Evolutionary conservation across 2,329 filamentous ascomycete species (phyloP), one percentile per base, ranked within the genome.

Genomic region (Ceratocystis cubensis): DNA sequence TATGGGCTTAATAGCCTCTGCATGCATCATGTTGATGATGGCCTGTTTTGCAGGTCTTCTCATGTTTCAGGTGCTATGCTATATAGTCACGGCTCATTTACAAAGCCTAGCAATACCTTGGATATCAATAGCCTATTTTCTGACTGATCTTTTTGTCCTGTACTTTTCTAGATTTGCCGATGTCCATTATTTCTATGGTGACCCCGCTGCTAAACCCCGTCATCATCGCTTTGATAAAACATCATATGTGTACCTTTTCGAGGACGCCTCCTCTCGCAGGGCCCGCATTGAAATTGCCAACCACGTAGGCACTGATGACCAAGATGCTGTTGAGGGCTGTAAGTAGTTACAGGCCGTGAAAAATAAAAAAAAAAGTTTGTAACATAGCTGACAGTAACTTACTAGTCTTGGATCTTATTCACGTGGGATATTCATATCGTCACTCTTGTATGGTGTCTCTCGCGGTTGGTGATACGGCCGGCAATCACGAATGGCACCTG

Each of bases 201-300:
- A 85, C n/a, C 85, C 86, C 1, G 80, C 80, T 5, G 79, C 81
- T 66, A 84, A 81, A 66, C 88, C 88, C 37, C 84, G 81, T n/a
- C 89, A 92, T 74, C 87, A 92, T 75, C 85, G 88, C 64, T 92
- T 93, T 74, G 86, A 90, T 75, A 88, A 88, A 74, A 83, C 85
- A 61, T 91, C 88, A 6, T 92, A 92, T 74, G 82, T 92, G 67
- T 92, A 92, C 73, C 78, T 92, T 5, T 91, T 90, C 74, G 87
- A 91, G 74, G 88, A 89, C 73, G 82, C 87, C 13, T 79, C 78
- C 69, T 82, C 86, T 70, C 80, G 84, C 69, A 81, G 84, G 68
- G 87, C 87, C 69, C 86, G 88, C 70, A 78, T 92, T 70, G 89
- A 92, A 75, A 79, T 92, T 69, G 88, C 88, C 56, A 93, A 92